Evolutionary conservation across 208 protist genomes (phyloP), one percentile per base, ranked within the genome.

Genomic region (Wallacemonas sp.): DNA sequence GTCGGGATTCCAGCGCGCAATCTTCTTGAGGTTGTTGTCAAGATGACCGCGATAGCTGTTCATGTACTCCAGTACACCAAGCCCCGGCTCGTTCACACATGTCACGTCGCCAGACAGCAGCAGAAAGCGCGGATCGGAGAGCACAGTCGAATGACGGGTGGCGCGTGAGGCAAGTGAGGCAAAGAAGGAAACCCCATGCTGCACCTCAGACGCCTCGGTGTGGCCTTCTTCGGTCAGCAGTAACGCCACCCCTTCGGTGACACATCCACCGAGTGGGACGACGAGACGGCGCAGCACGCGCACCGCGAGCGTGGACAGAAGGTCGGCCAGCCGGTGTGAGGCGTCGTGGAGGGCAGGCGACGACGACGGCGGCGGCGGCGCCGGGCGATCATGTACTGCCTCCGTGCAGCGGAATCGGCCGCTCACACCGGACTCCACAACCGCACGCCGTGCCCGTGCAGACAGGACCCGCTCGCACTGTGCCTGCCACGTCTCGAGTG

Each of bases 1-100:
- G 19, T 81, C 75, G 1, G 89, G 83, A 9, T 54, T 53, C 78
- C 78, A 88, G 39, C 80, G 60, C 5, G 60, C 27, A 24, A 95
- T 86, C n/a, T 87, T 81, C 52, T 90, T 75, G 50, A 79, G 86
- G 10, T 87, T 68, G 48, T 84, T 91, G 52, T 91, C 80, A 10
- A 91, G 68, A 41, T 81, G 72, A 3, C 88, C 84, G 44, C 75
- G 59, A 73, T 87, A 90, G 38, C 63, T 76, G 21, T 60, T 70
- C 37, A 89, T 66, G 55, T 89, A 81, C 59, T 91, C 81, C 32
- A 79, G 42, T 26, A 91, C 57, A 48, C 81, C 62, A n/a, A 68
- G 59, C 21, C 37, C 41, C 3, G 69, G 54, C 41, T 83, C 62
- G 0, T 44, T 10, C 1, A 30, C 12, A 26, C 8, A 8, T n/a